phyloP scores from a whole-genome alignment of 140 eudicot species.

The Senecio squalidus region DNA sequence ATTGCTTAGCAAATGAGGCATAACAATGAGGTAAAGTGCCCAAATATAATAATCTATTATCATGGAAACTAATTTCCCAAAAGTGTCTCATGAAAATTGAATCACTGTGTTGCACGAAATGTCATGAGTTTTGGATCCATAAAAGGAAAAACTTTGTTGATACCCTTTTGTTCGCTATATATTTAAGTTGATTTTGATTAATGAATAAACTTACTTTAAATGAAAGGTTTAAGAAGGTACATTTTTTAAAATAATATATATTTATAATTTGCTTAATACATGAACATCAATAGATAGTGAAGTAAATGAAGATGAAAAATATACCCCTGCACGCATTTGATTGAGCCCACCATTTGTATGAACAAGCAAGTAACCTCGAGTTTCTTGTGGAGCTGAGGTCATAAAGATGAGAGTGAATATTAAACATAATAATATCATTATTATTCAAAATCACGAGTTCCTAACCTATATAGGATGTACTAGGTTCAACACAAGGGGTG shows the following conservation, averaged over 20 bases:
- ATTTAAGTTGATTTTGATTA: not conserved
- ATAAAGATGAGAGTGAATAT: constrained; percentile 3
- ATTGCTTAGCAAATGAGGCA: not conserved
- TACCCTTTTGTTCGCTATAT: not conserved
- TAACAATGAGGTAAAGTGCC: not conserved
- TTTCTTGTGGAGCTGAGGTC: constrained; percentile 58
- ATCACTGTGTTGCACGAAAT: not conserved
- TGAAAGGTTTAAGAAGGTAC: not conserved
- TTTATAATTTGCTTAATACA: not conserved
- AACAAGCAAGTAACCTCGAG: constrained; percentile 90
- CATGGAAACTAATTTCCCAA: not conserved
- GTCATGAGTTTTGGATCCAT: not conserved
- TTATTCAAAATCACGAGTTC: constrained; percentile 5
- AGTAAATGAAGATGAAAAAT: constrained; percentile 20
- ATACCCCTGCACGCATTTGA: constrained; percentile 99
- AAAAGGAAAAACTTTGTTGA: not conserved
- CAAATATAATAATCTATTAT: not conserved
- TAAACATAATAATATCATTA: too few relatives aligned
- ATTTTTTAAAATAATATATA: too few relatives aligned
- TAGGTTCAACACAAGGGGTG: constrained; percentile 70
- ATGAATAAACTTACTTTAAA: not conserved
- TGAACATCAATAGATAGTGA: not conserved
- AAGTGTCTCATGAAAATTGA: not conserved
- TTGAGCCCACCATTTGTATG: constrained; percentile 98
- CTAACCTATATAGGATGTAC: constrained; percentile 56